These are phyloP conservation scores for Yamadazyma endophytica DNA, from an alignment of 805 yeast species.

Conservation along the genomic window DNA sequence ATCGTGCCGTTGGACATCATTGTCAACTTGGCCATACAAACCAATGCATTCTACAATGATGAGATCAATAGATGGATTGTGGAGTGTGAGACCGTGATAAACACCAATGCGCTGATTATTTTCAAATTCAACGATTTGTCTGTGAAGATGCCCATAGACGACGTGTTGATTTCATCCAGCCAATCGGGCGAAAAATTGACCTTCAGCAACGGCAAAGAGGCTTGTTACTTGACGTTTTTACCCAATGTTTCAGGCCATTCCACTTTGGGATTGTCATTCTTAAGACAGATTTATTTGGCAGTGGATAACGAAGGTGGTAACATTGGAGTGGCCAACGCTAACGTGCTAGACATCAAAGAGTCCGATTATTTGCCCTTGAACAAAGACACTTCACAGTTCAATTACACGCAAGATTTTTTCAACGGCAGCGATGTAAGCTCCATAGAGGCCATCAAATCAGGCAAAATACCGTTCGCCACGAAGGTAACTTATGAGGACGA, in stretches of 20 bases:
- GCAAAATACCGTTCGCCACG: slow-evolving; percentile 10
- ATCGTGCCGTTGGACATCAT: slow-evolving; percentile 54
- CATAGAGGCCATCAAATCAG: slow-evolving; percentile 6
- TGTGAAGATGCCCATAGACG: slow-evolving; percentile 46
- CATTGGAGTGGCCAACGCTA: slow-evolving; percentile 55
- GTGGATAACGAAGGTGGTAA: slow-evolving; percentile 56
- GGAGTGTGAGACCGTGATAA: slow-evolving; percentile 48
- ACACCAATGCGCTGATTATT: slow-evolving; percentile 46
- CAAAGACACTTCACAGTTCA: background rate
- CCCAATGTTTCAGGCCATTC: slow-evolving; percentile 51
- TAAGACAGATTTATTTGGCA: slow-evolving; percentile 52
- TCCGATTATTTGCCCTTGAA: slow-evolving; percentile 8
- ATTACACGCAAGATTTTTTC: too few relatives aligned
- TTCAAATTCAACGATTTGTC: slow-evolving; percentile 51
- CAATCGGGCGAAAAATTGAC: slow-evolving; percentile 32
- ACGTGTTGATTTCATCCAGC: slow-evolving; percentile 40
- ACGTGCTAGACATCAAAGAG: slow-evolving; percentile 12
- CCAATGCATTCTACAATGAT: slow-evolving; percentile 58
- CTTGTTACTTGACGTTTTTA: slow-evolving; percentile 52
- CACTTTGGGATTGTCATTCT: slow-evolving; percentile 55
- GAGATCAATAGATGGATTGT: slow-evolving; percentile 55
- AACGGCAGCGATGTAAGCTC: slow-evolving; percentile 2
- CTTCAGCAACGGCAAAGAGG: slow-evolving; percentile 51
- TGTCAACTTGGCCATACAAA: slow-evolving; percentile 62
- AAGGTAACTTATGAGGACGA: background rate